Evolutionary conservation across 306 rosid species (phyloP), one percentile per base, ranked within the genome.

Genomic region (Acacia melanoxylon): DNA sequence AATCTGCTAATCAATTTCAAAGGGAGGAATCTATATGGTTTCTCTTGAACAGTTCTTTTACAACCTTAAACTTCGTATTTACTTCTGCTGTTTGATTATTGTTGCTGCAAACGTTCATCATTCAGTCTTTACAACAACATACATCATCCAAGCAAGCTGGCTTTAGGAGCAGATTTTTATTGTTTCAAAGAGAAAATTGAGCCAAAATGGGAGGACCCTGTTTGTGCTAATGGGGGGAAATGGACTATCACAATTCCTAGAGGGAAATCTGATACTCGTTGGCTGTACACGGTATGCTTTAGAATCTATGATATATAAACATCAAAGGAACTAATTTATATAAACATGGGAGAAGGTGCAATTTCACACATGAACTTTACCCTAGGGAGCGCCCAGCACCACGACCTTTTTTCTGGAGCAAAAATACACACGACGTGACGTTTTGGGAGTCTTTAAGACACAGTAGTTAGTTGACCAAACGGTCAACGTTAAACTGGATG

Each of bases 121-220:
- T 81, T 70, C 89, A 96, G 99, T 83, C 76, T 93, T 78, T 92
- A 89, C 92, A 93, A 96, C 84, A 96, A 93, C 86, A 84, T 96
- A 72, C 92, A 79, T 62, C 97, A 82, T 67, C 99, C 99, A 8
- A 88, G 98, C 87, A 96, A 91, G 86, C 80, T 93, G 86, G 49
- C 72, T 58, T 0, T 3, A 9, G 85, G 85, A 81, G 88, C 97
- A 0, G 99, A 96, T 68, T 89, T 96, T 3, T n/a, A 96, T 73
- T 96, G 99, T 78, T 93, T 96, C 84, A 96, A 96, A 87, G 2
- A 91, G 29, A 85, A 88, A 6, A 93, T 96, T 85, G 97, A 88
- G 89, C 99, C 99, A 0, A 96, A 89, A 79, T 93, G 99, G 99
- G 99, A 96, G 87, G 98, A 96, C 71, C 98, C 99, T 25, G 76